Percentiles rank a stretch among this genome's conserved stretches.
Conservation (phyloP, 2,329 filamentous ascomycete species). For the Leptoxyphium fumago region DNA sequence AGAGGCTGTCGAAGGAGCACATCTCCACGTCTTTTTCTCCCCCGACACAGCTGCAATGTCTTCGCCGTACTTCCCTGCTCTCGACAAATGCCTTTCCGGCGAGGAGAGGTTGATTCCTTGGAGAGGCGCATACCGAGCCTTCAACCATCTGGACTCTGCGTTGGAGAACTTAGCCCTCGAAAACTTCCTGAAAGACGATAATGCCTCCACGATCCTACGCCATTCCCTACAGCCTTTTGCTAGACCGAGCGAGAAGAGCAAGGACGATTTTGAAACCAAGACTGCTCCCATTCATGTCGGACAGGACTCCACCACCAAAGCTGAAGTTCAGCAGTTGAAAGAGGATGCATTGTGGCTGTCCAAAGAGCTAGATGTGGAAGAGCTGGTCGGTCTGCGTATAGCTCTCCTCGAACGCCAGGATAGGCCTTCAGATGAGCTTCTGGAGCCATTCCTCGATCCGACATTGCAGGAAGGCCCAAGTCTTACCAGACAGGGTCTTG, state of each 20-base stretch:
- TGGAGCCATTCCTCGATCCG: conserved; percentile 23
- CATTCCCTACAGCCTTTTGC: conserved; percentile 55
- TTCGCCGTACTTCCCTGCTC: conserved; percentile 63
- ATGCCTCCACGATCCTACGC: conserved; percentile 53
- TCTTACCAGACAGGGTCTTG: neutral
- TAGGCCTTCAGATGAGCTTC: conserved; percentile 57
- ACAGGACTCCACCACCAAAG: conserved; percentile 49
- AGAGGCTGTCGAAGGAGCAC: too few species aligned
- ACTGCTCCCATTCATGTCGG: conserved; percentile 77
- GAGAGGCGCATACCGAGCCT: conserved; percentile 40
- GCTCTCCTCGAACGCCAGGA: conserved; percentile 73
- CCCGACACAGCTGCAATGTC: conserved; percentile 23
- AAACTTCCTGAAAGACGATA: conserved; percentile 55
- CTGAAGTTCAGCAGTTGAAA: conserved; percentile 67
- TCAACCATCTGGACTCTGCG: conserved; percentile 38
- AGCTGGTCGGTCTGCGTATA: conserved; percentile 67
- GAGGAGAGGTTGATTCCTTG: conserved; percentile 63
- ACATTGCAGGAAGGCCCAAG: neutral
- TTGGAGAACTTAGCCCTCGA: conserved; percentile 37
- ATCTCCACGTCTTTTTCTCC: neutral
- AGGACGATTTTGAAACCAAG: conserved; percentile 63
- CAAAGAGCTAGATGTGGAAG: conserved; percentile 60
- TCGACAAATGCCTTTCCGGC: conserved; percentile 73
- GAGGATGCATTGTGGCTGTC: conserved; percentile 77
- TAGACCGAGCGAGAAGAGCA: conserved; percentile 35